Evolutionary conservation across 78 protist species (phyloP), one percentile per base, ranked within the genome.

Genomic region (Dictyostelium purpureum): DNA sequence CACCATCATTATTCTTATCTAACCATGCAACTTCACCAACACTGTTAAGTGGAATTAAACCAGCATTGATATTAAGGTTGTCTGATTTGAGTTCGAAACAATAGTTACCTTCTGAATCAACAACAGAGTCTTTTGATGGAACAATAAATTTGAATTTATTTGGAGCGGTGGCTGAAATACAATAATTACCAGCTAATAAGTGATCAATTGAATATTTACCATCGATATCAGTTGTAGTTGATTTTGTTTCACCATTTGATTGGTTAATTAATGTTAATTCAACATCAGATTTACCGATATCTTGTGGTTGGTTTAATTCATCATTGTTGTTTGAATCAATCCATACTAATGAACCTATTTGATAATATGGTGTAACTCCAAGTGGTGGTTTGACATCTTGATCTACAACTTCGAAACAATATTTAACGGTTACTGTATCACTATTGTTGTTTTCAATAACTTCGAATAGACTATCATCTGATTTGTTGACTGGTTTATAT

Each of bases 1-100:
- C 26, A 54, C 69, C 74, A 77, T 77, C 85, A 1, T 56, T 21
- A 9, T 77, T 77, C 47, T 24, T 37, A 59, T 77, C 85, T 6
- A 59, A 21, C 45, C 51, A 77, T 12, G 33, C 52, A 4, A 38
- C 31, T 49, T 40, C 19, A 63, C 89, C 89, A 43, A 81, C 31
- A 14, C 54, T n/a, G 57, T 28, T 57, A 14, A 35, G 40, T 40
- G 89, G 74, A n/a, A 18, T 14, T n/a, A 77, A 26, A 38, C 85
- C 85, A 24, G 43, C 43, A 77, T 77, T 67, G 6, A 38, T n/a
- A 4, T 31, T 59, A 42, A 56, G 85, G 54, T 75, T 49, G 0
- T 14, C 12, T 66, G 5, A 10, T 40, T 26, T 14, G 24, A 66
- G 24, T 26, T 37, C 21, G 42, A 66, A 66, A 66, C 75, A 66